Evolutionary conservation across 305 asterid species (phyloP).

Genomic region (Solanum hybrid): DNA sequence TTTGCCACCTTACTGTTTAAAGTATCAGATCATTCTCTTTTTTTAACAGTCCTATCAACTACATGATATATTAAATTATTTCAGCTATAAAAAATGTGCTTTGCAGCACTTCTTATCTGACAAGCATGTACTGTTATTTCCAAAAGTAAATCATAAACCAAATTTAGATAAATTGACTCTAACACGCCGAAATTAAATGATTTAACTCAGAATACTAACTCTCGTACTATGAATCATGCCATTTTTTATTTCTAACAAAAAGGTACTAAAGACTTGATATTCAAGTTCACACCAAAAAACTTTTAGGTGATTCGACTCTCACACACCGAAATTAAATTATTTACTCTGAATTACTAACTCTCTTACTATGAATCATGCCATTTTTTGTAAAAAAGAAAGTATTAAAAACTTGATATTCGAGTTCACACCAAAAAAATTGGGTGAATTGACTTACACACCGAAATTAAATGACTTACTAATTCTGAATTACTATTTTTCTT

Average conservation of each 20-base stretch:
- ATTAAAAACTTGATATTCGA: neutral
- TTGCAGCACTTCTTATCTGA: neutral
- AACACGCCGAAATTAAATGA: neutral
- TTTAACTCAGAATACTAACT: neutral
- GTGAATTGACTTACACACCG: neutral
- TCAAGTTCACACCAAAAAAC: neutral
- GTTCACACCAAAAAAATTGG: neutral
- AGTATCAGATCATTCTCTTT: neutral
- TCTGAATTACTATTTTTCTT: neutral
- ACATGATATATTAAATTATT: neutral
- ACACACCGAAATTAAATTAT: neutral
- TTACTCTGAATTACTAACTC: neutral
- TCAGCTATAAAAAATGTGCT: neutral
- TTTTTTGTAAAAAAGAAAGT: neutral
- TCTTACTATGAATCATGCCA: neutral
- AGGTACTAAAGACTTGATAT: neutral
- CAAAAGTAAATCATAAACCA: neutral
- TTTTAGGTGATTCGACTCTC: neutral
- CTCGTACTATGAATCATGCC: neutral
- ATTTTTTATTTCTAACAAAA: neutral
- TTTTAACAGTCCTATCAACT: neutral
- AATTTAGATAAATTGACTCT: neutral
- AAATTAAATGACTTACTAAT: neutral
- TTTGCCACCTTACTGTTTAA: neutral
- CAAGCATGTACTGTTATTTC: neutral